Evolutionary conservation across 257 asterid genomes (phyloP).

Genomic region (Jaltomata sinuosa): DNA sequence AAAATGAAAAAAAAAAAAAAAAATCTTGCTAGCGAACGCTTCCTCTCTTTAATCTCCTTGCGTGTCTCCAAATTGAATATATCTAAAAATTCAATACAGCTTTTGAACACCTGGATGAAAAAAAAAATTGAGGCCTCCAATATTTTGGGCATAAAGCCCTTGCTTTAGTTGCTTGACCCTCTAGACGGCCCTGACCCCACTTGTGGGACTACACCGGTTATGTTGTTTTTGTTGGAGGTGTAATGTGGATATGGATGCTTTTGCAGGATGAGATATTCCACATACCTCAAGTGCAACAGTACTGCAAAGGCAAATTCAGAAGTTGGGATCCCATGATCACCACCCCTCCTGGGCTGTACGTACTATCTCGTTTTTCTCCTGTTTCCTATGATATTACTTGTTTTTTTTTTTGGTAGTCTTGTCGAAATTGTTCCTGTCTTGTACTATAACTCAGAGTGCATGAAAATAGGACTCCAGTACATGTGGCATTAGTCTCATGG

Average conservation of each 20-base stretch:
- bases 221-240: background rate
- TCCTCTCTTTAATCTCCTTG: no score
- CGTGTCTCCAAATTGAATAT: no score
- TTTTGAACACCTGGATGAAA: no score
- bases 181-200: no score
- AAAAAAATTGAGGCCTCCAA: no score
- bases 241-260: background rate
- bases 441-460: background rate
- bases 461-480: background rate
- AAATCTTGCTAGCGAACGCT: no score
- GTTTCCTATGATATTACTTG: background rate
- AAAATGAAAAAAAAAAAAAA: no score
- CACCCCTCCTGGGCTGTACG: constrained; percentile 97
- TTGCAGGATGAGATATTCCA: constrained; percentile 96
- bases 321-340: constrained; percentile 99
- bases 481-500: background rate
- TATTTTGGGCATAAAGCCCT: no score
- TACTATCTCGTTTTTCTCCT: background rate
- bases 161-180: no score
- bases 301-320: constrained; percentile 71
- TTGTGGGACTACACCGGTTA: background rate
- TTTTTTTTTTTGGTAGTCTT: background rate
- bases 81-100: no score
- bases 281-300: constrained; percentile 76
- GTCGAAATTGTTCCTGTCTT: background rate